Conservation (phyloP, 2,329 filamentous ascomycete genomes). For the Colletotrichum sp. region DNA sequence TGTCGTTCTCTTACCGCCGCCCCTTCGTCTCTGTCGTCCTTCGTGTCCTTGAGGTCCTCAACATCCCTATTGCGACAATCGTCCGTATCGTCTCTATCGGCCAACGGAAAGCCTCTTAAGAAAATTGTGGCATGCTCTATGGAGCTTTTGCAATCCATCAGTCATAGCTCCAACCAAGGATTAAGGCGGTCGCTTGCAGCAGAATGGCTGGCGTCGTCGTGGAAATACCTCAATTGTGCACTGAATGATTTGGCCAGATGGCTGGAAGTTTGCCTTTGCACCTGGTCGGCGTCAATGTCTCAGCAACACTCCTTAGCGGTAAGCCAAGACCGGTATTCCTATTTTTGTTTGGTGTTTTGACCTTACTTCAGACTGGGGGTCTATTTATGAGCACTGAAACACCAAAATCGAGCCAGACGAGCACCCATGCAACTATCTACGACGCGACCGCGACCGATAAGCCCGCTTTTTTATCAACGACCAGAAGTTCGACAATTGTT, state of each 20-base stretch:
- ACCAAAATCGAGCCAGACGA: not conserved
- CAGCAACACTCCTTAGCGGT: not conserved
- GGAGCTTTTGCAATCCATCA: not conserved
- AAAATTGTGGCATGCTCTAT: no score
- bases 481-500: not conserved
- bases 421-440: not conserved
- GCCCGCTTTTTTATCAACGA: not conserved
- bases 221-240: not conserved
- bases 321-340: not conserved
- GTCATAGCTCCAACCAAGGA: accelerated
- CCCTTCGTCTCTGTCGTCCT: no score
- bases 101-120: no score
- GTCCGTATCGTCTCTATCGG: no score
- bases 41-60: no score
- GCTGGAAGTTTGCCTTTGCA: not conserved
- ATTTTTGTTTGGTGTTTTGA: not conserved
- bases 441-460: not conserved
- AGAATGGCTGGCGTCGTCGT: not conserved
- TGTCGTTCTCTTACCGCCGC: no score
- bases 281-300: not conserved
- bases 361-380: not conserved
- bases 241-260: not conserved
- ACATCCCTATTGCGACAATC: no score
- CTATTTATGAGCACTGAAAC: not conserved
- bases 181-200: not conserved